Evolutionary conservation across 768 basidiomycete genomes (phyloP).

Genomic region (Cystofilobasidium ferigula): DNA sequence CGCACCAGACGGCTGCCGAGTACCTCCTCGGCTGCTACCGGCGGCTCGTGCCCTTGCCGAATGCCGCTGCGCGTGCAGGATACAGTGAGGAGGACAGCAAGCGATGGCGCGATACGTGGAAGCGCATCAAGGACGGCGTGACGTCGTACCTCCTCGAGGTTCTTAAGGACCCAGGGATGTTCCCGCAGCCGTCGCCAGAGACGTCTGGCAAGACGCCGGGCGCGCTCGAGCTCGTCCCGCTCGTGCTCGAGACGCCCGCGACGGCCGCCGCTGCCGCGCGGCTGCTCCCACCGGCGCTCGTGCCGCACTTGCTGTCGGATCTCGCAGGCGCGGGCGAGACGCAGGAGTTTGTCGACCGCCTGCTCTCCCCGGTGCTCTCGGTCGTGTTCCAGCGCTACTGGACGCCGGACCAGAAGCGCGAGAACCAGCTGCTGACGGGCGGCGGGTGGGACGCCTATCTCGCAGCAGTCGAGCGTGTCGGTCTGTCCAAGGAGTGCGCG

Average conservation of each 20-base stretch:
- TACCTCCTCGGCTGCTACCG: constrained; percentile 89
- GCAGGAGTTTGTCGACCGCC: constrained; percentile 55
- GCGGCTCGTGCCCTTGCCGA: constrained; percentile 48
- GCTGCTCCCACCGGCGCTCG: constrained; percentile 45
- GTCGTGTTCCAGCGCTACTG: constrained; percentile 38
- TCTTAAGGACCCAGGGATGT: constrained; percentile 87
- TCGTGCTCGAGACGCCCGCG: constrained; percentile 52
- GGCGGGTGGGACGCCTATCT: constrained; percentile 69
- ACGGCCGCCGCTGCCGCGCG: constrained; percentile 45
- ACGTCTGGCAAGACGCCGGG: constrained; percentile 49
- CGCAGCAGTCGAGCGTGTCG: constrained; percentile 66
- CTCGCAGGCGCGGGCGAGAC: constrained; percentile 48
- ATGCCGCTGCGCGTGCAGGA: constrained; percentile 40
- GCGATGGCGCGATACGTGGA: constrained; percentile 52
- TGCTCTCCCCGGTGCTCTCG: constrained; percentile 63
- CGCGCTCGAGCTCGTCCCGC: constrained; percentile 63
- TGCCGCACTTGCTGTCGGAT: constrained; percentile 73
- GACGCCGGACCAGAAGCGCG: constrained; percentile 23
- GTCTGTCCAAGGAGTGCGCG: constrained; percentile 72
- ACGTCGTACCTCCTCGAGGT: constrained; percentile 74
- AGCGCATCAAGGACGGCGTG: constrained; percentile 67
- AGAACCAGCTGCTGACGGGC: constrained; percentile 34
- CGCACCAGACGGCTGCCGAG: constrained; percentile 70
- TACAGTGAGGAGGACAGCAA: constrained; percentile 48
- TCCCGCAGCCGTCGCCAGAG: constrained; percentile 65